Conservation (phyloP, 129 eudicot genomes). For the Escallonia herrerae region DNA sequence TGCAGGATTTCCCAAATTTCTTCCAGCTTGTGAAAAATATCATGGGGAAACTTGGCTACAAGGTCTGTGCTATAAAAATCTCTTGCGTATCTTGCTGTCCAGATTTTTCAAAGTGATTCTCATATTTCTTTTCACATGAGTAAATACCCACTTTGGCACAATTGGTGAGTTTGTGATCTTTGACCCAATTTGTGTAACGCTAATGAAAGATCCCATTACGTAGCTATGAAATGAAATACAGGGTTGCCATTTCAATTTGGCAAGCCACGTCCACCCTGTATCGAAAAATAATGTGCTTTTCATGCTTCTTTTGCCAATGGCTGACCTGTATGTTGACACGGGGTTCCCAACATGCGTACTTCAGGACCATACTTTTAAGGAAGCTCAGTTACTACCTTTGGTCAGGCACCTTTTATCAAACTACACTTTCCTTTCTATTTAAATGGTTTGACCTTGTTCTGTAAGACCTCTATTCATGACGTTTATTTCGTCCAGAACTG, state of each 20-base stretch:
- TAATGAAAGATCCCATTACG: not conserved
- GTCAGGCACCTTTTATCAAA: not conserved
- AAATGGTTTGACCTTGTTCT: not conserved
- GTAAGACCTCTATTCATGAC: not conserved
- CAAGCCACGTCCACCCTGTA: not conserved
- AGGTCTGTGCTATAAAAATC: slow-evolving; percentile 27
- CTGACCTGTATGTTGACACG: too few relatives aligned
- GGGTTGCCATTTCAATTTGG: too few relatives aligned
- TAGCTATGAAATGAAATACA: too few relatives aligned
- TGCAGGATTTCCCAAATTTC: slow-evolving; percentile 58
- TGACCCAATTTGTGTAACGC: not conserved
- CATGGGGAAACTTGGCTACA: slow-evolving; percentile 47
- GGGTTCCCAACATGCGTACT: too few relatives aligned
- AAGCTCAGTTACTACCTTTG: too few relatives aligned
- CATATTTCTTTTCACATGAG: not conserved
- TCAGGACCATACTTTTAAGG: too few relatives aligned
- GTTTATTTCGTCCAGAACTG: not conserved
- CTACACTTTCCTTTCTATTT: not conserved
- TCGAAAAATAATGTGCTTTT: not conserved
- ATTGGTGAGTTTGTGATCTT: not conserved
- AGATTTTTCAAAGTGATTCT: not conserved
- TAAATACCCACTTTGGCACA: not conserved
- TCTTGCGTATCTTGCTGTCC: not conserved
- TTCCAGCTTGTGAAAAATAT: slow-evolving; percentile 56
- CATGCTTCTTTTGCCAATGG: not conserved